These are phyloP conservation scores for Boletus pseudopeckii DNA, from an alignment of 768 basidiomycete species.

Conservation along the genomic window DNA sequence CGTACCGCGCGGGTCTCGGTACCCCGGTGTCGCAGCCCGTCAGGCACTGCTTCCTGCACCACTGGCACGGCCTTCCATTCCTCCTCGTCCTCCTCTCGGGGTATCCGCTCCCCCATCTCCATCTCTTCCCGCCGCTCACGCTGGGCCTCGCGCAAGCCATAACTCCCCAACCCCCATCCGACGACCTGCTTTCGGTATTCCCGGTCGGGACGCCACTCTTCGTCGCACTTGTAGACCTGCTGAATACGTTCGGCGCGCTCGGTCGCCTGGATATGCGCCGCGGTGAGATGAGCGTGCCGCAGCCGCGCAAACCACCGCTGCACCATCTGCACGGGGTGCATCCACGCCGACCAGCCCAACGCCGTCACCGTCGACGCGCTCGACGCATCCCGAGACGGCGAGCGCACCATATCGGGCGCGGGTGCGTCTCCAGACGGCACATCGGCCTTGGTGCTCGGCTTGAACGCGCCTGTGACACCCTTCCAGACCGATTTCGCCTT, in stretches of 20 bases:
- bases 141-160: slow-evolving; percentile 43
- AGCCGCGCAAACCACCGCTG: slow-evolving; percentile 58
- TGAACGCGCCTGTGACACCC: slow-evolving; percentile 54
- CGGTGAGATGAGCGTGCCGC: slow-evolving; percentile 66
- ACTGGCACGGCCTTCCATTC: slow-evolving; percentile 17
- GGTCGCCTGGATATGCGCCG: slow-evolving; percentile 66
- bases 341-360: background rate
- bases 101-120: background rate
- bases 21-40: slow-evolving; percentile 12
- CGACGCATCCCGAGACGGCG: slow-evolving; percentile 11
- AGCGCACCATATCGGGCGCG: background rate
- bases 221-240: slow-evolving; percentile 49
- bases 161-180: slow-evolving; percentile 77
- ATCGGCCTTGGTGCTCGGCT: slow-evolving; percentile 4
- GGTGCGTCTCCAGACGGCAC: background rate
- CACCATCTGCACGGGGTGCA: slow-evolving; percentile 31
- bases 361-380: background rate
- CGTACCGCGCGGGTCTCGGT: background rate
- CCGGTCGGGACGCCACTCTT: slow-evolving; percentile 18
- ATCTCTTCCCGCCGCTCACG: slow-evolving; percentile 27
- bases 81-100: slow-evolving; percentile 21
- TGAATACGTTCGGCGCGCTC: slow-evolving; percentile 66
- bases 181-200: slow-evolving; percentile 30
- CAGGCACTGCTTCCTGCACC: background rate
- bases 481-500: slow-evolving; percentile 56